phyloP scores from a whole-genome alignment of 2,329 filamentous ascomycete species.

The Exophiala lecanii-corni region DNA sequence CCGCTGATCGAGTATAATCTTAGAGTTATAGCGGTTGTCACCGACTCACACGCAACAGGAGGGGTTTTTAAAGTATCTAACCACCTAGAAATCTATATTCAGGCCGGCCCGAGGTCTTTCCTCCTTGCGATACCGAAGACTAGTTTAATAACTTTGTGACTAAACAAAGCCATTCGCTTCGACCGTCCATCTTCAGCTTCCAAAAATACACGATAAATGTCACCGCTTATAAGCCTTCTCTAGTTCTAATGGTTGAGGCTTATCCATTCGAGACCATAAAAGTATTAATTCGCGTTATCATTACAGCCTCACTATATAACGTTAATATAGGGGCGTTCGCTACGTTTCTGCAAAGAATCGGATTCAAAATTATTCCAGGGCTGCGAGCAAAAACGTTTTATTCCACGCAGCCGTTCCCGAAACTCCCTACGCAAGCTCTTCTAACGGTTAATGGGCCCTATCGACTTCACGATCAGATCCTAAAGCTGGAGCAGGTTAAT shows the following conservation, averaged over 20 bases:
- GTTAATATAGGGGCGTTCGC: neutral
- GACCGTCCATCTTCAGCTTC: too few species aligned
- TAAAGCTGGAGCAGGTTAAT: slow-evolving; percentile 3
- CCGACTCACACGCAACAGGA: too few species aligned
- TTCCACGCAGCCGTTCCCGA: slow-evolving; percentile 6
- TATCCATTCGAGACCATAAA: neutral
- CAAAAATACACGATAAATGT: neutral
- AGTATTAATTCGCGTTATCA: neutral
- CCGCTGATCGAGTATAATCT: too few species aligned
- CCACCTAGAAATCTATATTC: too few species aligned
- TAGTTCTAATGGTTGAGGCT: neutral
- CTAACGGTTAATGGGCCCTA: slow-evolving; percentile 1
- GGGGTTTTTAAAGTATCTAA: too few species aligned
- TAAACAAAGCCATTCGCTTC: too few species aligned
- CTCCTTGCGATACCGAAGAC: too few species aligned
- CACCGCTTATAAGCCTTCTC: neutral
- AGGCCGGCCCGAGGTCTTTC: too few species aligned
- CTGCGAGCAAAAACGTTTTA: slow-evolving; percentile 7
- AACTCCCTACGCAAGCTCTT: slow-evolving; percentile 1
- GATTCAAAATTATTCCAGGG: slow-evolving; percentile 2
- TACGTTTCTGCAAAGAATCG: slow-evolving; percentile 2
- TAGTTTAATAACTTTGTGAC: too few species aligned
- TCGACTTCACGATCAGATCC: slow-evolving; percentile 6
- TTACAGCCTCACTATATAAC: neutral
- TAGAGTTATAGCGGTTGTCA: too few species aligned